These are phyloP conservation scores for Lactifluus hygrophoroides DNA, from an alignment of 768 basidiomycete species.

Conservation along the genomic window DNA sequence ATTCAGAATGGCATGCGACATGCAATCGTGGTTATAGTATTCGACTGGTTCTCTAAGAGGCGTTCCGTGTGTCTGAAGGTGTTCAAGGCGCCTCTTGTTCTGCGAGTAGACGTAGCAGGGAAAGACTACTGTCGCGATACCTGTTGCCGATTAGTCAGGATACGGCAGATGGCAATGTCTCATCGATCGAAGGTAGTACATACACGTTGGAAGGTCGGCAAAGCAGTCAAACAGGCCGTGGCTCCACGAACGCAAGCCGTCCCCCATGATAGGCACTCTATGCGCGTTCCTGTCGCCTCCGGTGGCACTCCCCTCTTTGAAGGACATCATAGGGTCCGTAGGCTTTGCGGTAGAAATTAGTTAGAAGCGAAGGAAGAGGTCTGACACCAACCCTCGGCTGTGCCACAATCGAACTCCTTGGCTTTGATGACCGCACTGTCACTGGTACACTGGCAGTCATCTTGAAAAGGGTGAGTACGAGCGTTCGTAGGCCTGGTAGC, in stretches of 20 bases:
- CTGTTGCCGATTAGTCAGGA: background rate
- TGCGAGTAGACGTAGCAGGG: background rate
- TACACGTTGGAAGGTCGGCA: background rate
- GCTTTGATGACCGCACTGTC: background rate
- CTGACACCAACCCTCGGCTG: background rate
- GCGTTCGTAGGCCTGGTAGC: background rate
- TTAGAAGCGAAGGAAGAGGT: background rate
- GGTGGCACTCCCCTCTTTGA: background rate
- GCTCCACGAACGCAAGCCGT: background rate
- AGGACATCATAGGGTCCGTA: background rate
- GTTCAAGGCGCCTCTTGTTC: background rate
- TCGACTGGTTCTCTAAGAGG: background rate
- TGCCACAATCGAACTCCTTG: background rate
- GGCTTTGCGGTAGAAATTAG: background rate
- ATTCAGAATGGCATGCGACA: background rate
- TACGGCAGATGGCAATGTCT: background rate
- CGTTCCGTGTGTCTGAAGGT: background rate
- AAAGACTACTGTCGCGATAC: background rate
- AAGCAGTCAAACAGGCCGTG: background rate
- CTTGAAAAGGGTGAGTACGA: background rate
- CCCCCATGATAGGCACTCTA: background rate
- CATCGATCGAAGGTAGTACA: background rate
- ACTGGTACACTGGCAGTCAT: no score
- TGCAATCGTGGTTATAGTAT: background rate
- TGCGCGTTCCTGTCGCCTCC: background rate